Evolutionary conservation across 2,329 filamentous ascomycete species (phyloP), one percentile per base, ranked within the genome.

Genomic region (Trichoderma endophyticum): DNA sequence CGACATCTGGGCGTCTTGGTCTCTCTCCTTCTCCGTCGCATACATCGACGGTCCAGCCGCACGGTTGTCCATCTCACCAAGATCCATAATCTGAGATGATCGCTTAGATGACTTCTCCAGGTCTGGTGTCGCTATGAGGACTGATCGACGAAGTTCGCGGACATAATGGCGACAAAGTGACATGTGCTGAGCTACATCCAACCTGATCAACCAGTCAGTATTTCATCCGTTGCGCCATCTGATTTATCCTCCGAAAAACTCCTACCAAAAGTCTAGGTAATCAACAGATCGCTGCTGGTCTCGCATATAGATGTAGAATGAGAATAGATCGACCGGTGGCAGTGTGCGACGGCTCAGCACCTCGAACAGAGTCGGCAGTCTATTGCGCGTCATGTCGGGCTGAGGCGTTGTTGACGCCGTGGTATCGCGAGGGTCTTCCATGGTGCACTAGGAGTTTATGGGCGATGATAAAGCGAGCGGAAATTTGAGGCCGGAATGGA

Each of bases 221-320:
- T 56, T 69, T 60, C 18, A 28, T 56, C 64, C 24, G 21, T 54
- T 34, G 57, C 51, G 57, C 69, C 30, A 14, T 18, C 43, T 6
- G 12, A n/a, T 51, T 51, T 21, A 6, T 6, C 14, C 18, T n/a
- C 39, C 8, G 15, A 32, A 26, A 62, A 54, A 15, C 7, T 12
- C 39, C 1, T 85, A 98, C 96, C 97, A 99, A 83, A 99, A 99
- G 81, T 99, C 96, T 56, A 99, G 86, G 78, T 99, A 99, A 79
- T 99, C 96, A 14, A 99, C 96, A 8, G 95, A 98, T 81, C 95
- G 91, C 82, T 99, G 96, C 83, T 98, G 95, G 82, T 99, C 97
- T 78, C 96, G 90, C 96, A 99, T 99, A 84, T 97, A 99, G 78
- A 99, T 99, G 84, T 99, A 99, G 85, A 99, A 99, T 2, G 95